A percentile compares a stretch with the other conserved stretches of the same genome.
Evolutionary conservation across 768 basidiomycete species (phyloP).

Genomic region (Crepidotus variabilis): DNA sequence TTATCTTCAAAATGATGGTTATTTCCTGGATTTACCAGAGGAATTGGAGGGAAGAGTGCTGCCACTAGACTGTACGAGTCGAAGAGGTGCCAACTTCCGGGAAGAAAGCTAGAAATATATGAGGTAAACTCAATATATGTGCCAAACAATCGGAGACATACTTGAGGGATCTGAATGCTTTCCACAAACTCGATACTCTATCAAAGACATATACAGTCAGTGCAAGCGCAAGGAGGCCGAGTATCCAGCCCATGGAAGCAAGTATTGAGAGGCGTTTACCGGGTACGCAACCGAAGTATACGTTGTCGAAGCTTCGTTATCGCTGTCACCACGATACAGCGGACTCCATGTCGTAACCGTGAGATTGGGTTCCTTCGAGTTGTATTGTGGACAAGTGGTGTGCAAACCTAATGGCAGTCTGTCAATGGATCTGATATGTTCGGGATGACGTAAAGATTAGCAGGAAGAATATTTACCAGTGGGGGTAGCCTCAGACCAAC

Average conservation of each 20-base stretch:
- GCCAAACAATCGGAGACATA: slow-evolving; percentile 9
- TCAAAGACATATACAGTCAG: slow-evolving; percentile 15
- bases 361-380: no score
- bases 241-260: not conserved
- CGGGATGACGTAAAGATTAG: no score
- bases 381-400: no score
- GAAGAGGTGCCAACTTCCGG: slow-evolving; percentile 28
- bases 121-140: not conserved
- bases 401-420: no score
- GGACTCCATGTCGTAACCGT: no score
- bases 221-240: slow-evolving; percentile 3
- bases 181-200: slow-evolving; percentile 17
- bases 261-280: not conserved
- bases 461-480: no score
- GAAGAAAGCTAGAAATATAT: slow-evolving; percentile 22
- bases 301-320: no score
- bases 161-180: slow-evolving; percentile 25
- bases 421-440: no score
- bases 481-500: no score
- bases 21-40: slow-evolving; percentile 26
- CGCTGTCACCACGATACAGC: no score
- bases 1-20: slow-evolving; percentile 27
- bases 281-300: not conserved
- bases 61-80: slow-evolving; percentile 18
- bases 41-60: slow-evolving; percentile 24